Percentiles rank a stretch among this genome's conserved stretches.
Evolutionary conservation across 495 filamentous ascomycete species (phyloP).

Genomic region (Xylaria flabelliformis): DNA sequence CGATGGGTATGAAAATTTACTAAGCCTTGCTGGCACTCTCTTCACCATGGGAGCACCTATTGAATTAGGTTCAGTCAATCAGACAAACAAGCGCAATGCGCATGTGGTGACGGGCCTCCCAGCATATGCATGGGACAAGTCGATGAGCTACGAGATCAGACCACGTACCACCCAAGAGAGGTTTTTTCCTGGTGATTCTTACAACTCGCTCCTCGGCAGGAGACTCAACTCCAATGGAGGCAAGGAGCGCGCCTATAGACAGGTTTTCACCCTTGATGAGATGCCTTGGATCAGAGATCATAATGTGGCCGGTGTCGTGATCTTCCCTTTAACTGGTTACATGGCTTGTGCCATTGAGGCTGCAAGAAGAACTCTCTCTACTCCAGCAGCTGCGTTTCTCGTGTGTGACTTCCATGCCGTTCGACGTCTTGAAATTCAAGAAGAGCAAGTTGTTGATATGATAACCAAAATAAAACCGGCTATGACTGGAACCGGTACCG

Average conservation of each 20-base stretch:
- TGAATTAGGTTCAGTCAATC: constrained; percentile 40
- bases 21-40: constrained; percentile 38
- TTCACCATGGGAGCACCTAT: constrained; percentile 42
- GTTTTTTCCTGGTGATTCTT: constrained; percentile 40
- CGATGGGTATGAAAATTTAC: constrained; percentile 28
- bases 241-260: constrained; percentile 47
- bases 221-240: constrained; percentile 42
- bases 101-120: constrained; percentile 39
- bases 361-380: constrained; percentile 26
- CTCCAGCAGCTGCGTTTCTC: constrained; percentile 12
- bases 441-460: constrained; percentile 21
- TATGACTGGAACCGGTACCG: constrained; percentile 9
- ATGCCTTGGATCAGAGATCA: constrained; percentile 56
- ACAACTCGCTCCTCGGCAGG: constrained; percentile 43
- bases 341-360: constrained; percentile 57
- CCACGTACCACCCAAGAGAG: constrained; percentile 43
- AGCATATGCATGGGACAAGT: constrained; percentile 49
- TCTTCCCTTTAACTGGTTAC: constrained; percentile 64
- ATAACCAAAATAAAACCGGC: constrained; percentile 22
- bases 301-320: constrained; percentile 33
- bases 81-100: constrained; percentile 36
- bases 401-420: constrained; percentile 19
- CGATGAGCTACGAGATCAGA: constrained; percentile 40
- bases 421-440: constrained; percentile 22
- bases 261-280: constrained; percentile 44